Base-by-base conservation (phyloP, 2,329 filamentous ascomycete species). In the Ophiostoma pallidulum region DNA sequence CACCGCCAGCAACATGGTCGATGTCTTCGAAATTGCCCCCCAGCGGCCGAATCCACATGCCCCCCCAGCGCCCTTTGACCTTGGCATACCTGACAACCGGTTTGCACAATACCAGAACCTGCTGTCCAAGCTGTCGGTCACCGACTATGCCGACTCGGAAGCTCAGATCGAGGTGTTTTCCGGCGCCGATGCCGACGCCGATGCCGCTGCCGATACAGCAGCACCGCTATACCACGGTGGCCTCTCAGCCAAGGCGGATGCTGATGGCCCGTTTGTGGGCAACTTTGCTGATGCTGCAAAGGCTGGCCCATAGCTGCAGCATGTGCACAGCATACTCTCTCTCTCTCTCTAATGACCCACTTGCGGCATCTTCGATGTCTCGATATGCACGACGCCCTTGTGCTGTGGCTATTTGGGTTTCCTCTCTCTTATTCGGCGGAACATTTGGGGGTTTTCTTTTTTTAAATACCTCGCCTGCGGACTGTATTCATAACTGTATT, bases 21-120 rank as follows among this genome's bases (percentile, higher is more conserved):
- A 83, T 59, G 77, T 83, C 40, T 82, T 82, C 63, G 78, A 82
- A 53, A 79, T 81, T 58, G 72, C 74, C 31, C 75, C 77, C 19
- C 71, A 74, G 49, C 71, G 71, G 50, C 62, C 65, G 29, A 57
- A 59, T 43, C 60, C 52, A 57, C 67, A 55, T 57, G 64, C 53
- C 50, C 60, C 51, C 51, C 61, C 56, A 55, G 58, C 65, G 14
- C 65, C 65, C 1, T 75, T 74, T 45, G 65, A 64, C 22, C 72
- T 74, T 55, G 68, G 73, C 44, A 73, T 71, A 41, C 76, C 79
- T 58, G 75, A 78, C 52, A 68, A 72, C 39, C 72, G 73, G 49
- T 62, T 77, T 20, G 67, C 74, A 42, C 75, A 74, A 47, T 83
- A 82, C 59, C 77, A 80, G 55, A 73, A 74, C 54, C 71, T 83